Percentiles rank a stretch among this genome's conserved stretches.
These are phyloP conservation scores for Clarireedia paspali DNA, from an alignment of 2,329 filamentous ascomycete species.

Conservation along the genomic window DNA sequence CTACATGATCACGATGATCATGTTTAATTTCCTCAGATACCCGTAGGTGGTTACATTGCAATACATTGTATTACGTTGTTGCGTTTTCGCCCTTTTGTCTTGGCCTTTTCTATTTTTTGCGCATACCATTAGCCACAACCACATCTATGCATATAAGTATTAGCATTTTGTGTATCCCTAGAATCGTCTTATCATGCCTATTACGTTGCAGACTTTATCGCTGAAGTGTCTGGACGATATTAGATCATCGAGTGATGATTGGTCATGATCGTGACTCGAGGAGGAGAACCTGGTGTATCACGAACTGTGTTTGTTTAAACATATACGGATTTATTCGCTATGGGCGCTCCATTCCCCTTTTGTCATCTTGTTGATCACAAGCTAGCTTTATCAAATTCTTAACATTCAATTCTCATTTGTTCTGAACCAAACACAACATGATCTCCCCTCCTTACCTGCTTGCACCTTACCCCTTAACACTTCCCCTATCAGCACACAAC, in stretches of 20 bases:
- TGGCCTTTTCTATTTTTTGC: background rate
- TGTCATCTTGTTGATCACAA: background rate
- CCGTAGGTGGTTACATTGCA: constrained; percentile 1
- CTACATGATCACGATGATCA: constrained; percentile 10
- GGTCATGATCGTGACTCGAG: background rate
- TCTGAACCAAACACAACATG: background rate
- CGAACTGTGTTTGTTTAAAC: background rate
- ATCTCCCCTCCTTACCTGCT: background rate
- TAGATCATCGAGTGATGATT: background rate
- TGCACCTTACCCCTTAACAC: background rate
- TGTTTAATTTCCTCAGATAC: constrained; percentile 4
- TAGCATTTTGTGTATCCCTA: background rate
- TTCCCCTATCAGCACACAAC: background rate
- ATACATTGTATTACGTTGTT: background rate
- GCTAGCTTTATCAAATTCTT: background rate
- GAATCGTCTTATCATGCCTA: background rate
- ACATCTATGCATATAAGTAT: background rate
- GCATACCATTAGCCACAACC: background rate
- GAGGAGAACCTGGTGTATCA: background rate
- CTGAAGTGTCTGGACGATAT: background rate
- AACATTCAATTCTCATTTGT: background rate
- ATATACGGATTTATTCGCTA: background rate
- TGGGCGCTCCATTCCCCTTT: background rate
- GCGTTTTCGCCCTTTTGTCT: background rate
- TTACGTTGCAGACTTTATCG: background rate